phyloP scores from a whole-genome alignment of 176 grass and related monocot genomes.

The Luzula sylvatica region DNA sequence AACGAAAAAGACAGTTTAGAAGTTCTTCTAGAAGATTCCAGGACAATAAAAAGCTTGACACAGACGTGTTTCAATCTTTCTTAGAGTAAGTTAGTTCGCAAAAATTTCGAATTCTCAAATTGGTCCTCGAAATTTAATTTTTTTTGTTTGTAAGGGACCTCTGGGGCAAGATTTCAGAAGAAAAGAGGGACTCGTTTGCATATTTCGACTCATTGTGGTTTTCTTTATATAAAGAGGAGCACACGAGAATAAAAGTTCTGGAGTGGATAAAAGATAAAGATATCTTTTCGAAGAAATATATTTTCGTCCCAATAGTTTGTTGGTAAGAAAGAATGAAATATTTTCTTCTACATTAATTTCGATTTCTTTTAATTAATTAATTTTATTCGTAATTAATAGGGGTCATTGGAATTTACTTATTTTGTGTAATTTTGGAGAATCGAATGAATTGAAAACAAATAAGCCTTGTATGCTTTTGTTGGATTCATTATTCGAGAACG shows the following conservation, averaged over 20 bases:
- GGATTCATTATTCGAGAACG: conserved; percentile 68
- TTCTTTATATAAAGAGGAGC: conserved; percentile 38
- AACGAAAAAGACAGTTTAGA: conserved; percentile 25
- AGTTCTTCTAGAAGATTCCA: conserved; percentile 24
- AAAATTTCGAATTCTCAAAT: neutral
- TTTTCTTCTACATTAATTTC: neutral
- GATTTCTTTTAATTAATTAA: neutral
- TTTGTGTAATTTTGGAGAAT: conserved; percentile 69
- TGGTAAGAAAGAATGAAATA: too few species aligned
- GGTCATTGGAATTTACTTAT: conserved; percentile 93
- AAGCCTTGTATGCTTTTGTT: conserved; percentile 74
- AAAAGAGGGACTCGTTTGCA: conserved; percentile 47
- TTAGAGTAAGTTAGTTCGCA: conserved; percentile 65
- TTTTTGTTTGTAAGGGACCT: conserved; percentile 49
- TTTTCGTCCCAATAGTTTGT: conserved; percentile 83
- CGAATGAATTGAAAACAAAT: conserved; percentile 26
- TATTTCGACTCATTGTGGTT: conserved; percentile 98
- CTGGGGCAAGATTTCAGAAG: conserved; percentile 61
- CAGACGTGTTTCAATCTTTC: conserved; percentile 55
- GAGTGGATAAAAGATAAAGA: conserved; percentile 71
- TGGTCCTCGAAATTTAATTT: neutral
- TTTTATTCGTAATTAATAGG: conserved; percentile 25
- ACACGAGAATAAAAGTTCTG: conserved; percentile 52
- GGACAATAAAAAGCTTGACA: conserved; percentile 48
- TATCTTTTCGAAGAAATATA: conserved; percentile 71